A percentile compares a stretch with the other conserved stretches of the same genome.
These are phyloP conservation scores for Leccinum disarticulatum DNA, from an alignment of 768 basidiomycete species.

Conservation along the genomic window DNA sequence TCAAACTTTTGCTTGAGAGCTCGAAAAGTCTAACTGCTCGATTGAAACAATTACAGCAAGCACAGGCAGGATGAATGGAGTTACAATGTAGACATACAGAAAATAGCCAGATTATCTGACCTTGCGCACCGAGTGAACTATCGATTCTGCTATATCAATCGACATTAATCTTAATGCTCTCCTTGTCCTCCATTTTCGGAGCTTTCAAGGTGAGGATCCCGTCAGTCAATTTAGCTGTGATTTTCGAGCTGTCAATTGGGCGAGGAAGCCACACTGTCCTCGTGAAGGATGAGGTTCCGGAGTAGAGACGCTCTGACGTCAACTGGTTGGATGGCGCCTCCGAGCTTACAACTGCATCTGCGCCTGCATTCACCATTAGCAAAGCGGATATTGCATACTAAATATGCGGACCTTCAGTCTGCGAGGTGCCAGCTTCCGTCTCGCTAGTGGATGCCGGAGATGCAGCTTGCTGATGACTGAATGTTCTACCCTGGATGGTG, in stretches of 20 bases:
- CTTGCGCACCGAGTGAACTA: neutral
- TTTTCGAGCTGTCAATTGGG: slow-evolving; percentile 54
- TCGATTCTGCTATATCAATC: slow-evolving; percentile 11
- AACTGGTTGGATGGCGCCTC: slow-evolving; percentile 43
- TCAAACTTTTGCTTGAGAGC: neutral
- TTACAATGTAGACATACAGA: slow-evolving; percentile 2
- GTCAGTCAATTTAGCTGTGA: slow-evolving; percentile 64
- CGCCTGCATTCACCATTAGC: slow-evolving; percentile 1
- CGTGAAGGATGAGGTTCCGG: slow-evolving; percentile 54
- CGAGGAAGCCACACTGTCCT: slow-evolving; percentile 74
- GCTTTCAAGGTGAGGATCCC: slow-evolving; percentile 67
- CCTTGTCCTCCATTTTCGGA: slow-evolving; percentile 60
- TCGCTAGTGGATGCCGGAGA: slow-evolving; percentile 22
- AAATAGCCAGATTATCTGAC: neutral
- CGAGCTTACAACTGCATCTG: slow-evolving; percentile 18
- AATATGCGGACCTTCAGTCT: slow-evolving; percentile 32
- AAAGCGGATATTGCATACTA: neutral
- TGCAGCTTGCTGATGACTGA: slow-evolving; percentile 25
- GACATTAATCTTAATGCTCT: slow-evolving; percentile 48
- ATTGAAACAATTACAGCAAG: neutral
- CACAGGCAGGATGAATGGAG: slow-evolving; percentile 7
- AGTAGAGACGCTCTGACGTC: slow-evolving; percentile 60
- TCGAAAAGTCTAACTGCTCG: neutral
- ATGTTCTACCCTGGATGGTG: slow-evolving; percentile 67
- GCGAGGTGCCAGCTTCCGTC: neutral